Percentiles rank a stretch among this genome's conserved stretches.
Conservation (phyloP, 805 yeast species). For the Starmerella cellae region DNA sequence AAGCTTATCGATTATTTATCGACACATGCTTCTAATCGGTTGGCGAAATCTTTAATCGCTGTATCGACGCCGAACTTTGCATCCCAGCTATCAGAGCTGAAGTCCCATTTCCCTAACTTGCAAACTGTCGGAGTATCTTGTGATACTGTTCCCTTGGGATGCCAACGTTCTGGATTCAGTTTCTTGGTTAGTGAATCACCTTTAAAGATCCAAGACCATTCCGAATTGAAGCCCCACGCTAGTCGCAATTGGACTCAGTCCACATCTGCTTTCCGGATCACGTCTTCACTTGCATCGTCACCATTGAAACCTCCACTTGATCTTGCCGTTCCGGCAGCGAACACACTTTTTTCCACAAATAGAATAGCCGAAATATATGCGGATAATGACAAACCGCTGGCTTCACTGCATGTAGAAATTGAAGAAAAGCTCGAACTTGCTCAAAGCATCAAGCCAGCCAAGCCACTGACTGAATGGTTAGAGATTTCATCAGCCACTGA, state of each 20-base stretch:
- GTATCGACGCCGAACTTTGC: slow-evolving; percentile 29
- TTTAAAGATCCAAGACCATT: slow-evolving; percentile 18
- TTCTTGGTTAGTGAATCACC: slow-evolving; percentile 17
- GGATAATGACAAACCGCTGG: slow-evolving; percentile 7
- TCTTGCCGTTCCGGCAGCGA: slow-evolving; percentile 25
- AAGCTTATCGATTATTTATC: slow-evolving; percentile 16
- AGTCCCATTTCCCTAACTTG: slow-evolving; percentile 15
- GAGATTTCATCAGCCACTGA: slow-evolving; percentile 39
- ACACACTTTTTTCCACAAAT: slow-evolving; percentile 26
- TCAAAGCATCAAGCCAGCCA: slow-evolving; percentile 14
- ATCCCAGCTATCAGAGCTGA: slow-evolving; percentile 18
- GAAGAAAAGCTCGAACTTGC: slow-evolving; percentile 3
- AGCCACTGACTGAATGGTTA: slow-evolving; percentile 22
- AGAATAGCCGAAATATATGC: slow-evolving; percentile 15
- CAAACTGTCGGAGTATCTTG: slow-evolving; percentile 23
- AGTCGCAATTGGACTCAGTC: slow-evolving; percentile 15
- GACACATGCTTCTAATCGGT: slow-evolving; percentile 16
- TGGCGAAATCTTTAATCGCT: slow-evolving; percentile 22
- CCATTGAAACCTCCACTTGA: slow-evolving; percentile 4
- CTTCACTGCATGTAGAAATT: slow-evolving; percentile 17
- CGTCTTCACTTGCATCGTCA: slow-evolving; percentile 5
- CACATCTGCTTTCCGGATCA: slow-evolving; percentile 13
- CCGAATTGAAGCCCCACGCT: slow-evolving; percentile 1
- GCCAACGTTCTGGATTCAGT: slow-evolving; percentile 25
- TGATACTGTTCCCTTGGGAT: slow-evolving; percentile 26